Evolutionary conservation across 2,329 filamentous ascomycete species (phyloP).

Genomic region (Apiospora arundinis): DNA sequence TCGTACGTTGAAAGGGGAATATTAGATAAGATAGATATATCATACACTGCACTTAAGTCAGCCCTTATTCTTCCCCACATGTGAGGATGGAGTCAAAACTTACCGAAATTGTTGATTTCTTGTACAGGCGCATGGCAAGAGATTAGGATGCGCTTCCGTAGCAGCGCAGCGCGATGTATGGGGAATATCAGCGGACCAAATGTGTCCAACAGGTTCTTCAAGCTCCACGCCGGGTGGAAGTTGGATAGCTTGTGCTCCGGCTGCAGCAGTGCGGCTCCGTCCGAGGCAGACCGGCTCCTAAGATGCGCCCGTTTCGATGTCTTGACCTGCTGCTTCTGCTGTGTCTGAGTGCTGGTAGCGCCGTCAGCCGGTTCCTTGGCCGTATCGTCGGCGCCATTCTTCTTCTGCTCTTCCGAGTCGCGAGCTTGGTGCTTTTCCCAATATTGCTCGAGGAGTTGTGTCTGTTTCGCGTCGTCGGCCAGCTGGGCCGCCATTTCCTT

Average conservation of each 20-base stretch:
- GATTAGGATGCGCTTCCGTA: slow-evolving; percentile 88
- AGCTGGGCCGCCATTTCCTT: slow-evolving; percentile 74
- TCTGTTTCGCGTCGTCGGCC: slow-evolving; percentile 69
- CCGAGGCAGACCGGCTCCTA: slow-evolving; percentile 66
- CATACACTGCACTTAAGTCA: slow-evolving; percentile 71
- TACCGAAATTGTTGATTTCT: slow-evolving; percentile 87
- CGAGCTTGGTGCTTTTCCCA: slow-evolving; percentile 70
- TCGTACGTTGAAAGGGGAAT: slow-evolving; percentile 78
- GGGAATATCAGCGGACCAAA: slow-evolving; percentile 95
- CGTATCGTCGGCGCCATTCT: slow-evolving; percentile 52
- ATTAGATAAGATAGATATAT: slow-evolving; percentile 90
- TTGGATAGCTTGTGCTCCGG: slow-evolving; percentile 72
- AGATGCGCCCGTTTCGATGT: slow-evolving; percentile 48
- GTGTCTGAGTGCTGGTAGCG: background rate
- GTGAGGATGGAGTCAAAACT: slow-evolving; percentile 28
- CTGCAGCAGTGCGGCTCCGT: slow-evolving; percentile 63
- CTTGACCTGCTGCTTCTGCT: slow-evolving; percentile 25
- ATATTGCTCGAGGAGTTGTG: slow-evolving; percentile 74
- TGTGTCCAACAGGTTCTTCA: slow-evolving; percentile 76
- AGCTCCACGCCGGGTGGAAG: slow-evolving; percentile 86
- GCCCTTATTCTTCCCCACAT: background rate
- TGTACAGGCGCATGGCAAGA: slow-evolving; percentile 87
- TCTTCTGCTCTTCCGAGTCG: slow-evolving; percentile 37
- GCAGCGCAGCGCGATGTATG: slow-evolving; percentile 82
- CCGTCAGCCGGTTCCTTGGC: slow-evolving; percentile 45